Base-by-base conservation (phyloP, 129 eudicot species). In the Chrysanthemum lavandulifolium region DNA sequence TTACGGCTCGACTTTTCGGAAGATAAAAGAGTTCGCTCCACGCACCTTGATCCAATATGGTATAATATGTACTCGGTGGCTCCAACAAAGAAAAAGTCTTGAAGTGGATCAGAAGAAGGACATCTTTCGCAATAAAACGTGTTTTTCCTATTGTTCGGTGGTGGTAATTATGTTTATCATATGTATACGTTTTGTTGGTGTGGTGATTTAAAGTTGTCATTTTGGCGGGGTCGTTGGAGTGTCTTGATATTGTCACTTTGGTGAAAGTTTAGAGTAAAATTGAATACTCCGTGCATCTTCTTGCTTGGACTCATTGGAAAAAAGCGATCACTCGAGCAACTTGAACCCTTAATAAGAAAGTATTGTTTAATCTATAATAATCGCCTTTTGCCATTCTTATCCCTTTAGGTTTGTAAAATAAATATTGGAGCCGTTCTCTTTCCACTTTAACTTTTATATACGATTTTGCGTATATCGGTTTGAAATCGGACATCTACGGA, bases 211-310 rank as follows among this genome's bases (percentile, higher is more conserved):
- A 33, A 74, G 48, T 60, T 72, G 50, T 57, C 16, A 56, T 56
- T 74, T 72, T 56, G 40, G 27, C 65, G 94, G 97, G 59, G 76
- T 29, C 97, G 86, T 43, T 91, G 97, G 97, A 79, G 80, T 73
- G 91, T 91, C 19, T 63, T 91, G 83, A 83, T 91, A 73, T 76
- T 89, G 96, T 71, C 85, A 88, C 82, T 78, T 91, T 53, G 89
- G 86, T 73, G 96, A 86, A 73, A 73, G 78, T 66, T 57, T 77
- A 63, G 61, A 73, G 7, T 78, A 45, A 68, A 79, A 61, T 27
- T 59, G 25, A 81, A 48, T 47, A 79, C 83, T 76, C 94, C 89
- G 21, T 88, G 97, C 86, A 86, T 89, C 77, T 58, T 91, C 65
- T 76, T 88, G 70, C 80, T n/a, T 91, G 83, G 96, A 91, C 75